Conservation (phyloP, 768 basidiomycete genomes). For the Gautieria morchelliformis region DNA sequence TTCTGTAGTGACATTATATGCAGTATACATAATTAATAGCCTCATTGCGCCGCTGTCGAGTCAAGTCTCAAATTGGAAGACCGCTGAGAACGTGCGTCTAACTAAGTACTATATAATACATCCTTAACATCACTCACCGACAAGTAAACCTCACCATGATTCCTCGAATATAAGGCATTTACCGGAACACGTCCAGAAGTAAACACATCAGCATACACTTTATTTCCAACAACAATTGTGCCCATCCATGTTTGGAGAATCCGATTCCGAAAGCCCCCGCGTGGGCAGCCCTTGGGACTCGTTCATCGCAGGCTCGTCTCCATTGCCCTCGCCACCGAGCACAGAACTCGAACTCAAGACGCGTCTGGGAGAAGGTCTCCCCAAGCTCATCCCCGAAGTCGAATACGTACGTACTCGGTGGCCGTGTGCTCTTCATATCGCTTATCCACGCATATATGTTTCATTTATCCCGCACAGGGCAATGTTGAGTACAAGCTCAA, state of each 20-base stretch:
- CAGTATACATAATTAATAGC: too few relatives aligned
- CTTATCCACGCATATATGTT: not conserved
- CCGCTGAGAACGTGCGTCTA: too few relatives aligned
- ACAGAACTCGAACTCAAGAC: constrained; percentile 18
- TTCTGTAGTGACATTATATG: too few relatives aligned
- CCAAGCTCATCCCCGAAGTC: constrained; percentile 65
- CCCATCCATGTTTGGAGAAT: constrained; percentile 66
- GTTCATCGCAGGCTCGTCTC: constrained; percentile 48
- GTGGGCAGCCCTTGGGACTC: constrained; percentile 80
- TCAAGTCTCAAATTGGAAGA: too few relatives aligned
- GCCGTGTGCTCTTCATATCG: not conserved
- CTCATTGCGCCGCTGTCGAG: too few relatives aligned
- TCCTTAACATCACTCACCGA: too few relatives aligned
- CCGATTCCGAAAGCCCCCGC: constrained; percentile 69
- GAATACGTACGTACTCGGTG: constrained; percentile 38
- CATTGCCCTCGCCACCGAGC: constrained; percentile 17
- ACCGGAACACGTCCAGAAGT: constrained; percentile 8
- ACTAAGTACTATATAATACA: too few relatives aligned
- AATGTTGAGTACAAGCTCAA: constrained; percentile 95
- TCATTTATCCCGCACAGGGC: constrained; percentile 34
- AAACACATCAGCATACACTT: constrained; percentile 4
- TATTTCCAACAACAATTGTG: constrained; percentile 5
- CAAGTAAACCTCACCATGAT: constrained; percentile 30
- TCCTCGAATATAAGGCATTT: constrained; percentile 40
- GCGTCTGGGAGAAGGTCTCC: constrained; percentile 29